Conservation (phyloP, 495 filamentous ascomycete genomes). For the Trichoderma erinaceum region DNA sequence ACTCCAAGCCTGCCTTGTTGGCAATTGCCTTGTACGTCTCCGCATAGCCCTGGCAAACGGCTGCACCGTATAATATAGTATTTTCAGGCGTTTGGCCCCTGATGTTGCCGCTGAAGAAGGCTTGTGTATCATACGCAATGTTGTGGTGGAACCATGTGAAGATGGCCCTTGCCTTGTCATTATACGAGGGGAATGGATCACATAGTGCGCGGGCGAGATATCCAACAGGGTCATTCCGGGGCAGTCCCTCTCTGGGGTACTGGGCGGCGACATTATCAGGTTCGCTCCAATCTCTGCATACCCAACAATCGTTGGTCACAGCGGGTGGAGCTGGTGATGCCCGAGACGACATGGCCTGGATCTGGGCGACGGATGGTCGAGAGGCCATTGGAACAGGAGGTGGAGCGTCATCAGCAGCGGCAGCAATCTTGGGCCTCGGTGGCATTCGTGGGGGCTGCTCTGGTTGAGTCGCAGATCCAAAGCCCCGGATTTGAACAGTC, state of each 20-base stretch:
- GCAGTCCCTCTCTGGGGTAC: constrained; percentile 64
- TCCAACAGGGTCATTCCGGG: constrained; percentile 51
- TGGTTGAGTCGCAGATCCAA: neutral
- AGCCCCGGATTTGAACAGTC: neutral
- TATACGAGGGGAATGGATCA: constrained; percentile 66
- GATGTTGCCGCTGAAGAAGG: constrained; percentile 67
- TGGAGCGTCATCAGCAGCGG: neutral
- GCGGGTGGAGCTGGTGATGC: constrained; percentile 25
- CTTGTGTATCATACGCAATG: constrained; percentile 70
- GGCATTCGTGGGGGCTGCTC: neutral
- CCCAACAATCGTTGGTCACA: constrained; percentile 51
- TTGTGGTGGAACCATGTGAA: constrained; percentile 97
- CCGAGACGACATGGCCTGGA: constrained; percentile 34
- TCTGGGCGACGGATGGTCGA: constrained; percentile 38
- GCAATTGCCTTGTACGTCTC: constrained; percentile 73
- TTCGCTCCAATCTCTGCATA: constrained; percentile 80
- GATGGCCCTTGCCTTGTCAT: constrained; percentile 85
- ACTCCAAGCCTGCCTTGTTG: constrained; percentile 64
- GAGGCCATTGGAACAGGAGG: constrained; percentile 42
- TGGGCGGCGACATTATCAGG: constrained; percentile 73
- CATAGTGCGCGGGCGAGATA: constrained; percentile 75
- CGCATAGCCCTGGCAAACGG: constrained; percentile 90
- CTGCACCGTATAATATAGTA: constrained; percentile 65
- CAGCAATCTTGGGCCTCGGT: neutral
- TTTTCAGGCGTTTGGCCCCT: constrained; percentile 56